A percentile compares a stretch with the other conserved stretches of the same genome.
These are phyloP conservation scores for Plasmodiophora brassicae DNA, from an alignment of 208 protist species.

Conservation along the genomic window DNA sequence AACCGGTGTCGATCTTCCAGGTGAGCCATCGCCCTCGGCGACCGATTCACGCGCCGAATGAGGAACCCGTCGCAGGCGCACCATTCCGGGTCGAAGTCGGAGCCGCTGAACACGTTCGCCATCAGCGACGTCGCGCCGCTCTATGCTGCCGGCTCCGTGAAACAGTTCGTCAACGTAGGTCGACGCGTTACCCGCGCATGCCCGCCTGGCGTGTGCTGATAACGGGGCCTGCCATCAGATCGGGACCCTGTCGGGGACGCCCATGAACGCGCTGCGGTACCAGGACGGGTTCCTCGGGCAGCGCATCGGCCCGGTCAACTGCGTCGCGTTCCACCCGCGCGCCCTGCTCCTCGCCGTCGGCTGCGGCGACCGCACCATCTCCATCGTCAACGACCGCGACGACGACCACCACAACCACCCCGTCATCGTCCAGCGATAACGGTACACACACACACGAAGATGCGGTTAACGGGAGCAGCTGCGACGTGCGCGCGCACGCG, in stretches of 20 bases:
- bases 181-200: neutral
- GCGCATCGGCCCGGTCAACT: constrained; percentile 15
- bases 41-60: neutral
- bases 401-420: too few species aligned
- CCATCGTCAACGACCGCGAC: neutral
- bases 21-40: neutral
- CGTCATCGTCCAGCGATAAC: too few species aligned
- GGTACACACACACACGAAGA: too few species aligned
- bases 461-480: too few species aligned
- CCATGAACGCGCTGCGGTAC: constrained; percentile 30
- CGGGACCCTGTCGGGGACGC: neutral
- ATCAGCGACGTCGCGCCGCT: neutral
- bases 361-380: neutral
- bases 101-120: neutral
- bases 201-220: neutral
- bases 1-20: neutral
- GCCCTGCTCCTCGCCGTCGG: neutral
- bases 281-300: constrained; percentile 39
- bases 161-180: neutral
- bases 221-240: too few species aligned
- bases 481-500: too few species aligned
- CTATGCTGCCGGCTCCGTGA: neutral
- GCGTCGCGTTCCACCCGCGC: constrained; percentile 1
- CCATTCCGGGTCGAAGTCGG: neutral
- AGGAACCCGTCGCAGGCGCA: neutral